Evolutionary conservation across 2,329 filamentous ascomycete genomes (phyloP).

Genomic region (Colletotrichum phormii): DNA sequence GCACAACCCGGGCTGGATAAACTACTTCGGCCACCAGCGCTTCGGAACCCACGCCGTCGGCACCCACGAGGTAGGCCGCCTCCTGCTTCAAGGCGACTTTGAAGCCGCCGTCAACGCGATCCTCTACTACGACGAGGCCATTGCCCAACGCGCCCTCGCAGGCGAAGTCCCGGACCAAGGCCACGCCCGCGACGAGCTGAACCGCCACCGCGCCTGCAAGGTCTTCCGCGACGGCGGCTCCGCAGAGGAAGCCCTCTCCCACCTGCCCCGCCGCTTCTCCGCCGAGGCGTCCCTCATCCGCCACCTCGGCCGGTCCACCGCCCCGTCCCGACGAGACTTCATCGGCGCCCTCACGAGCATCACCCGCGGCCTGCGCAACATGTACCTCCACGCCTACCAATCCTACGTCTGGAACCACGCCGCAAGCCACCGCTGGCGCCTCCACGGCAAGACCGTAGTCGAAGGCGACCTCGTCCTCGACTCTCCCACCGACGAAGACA

Average conservation of each 20-base stretch:
- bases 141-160: slow-evolving; percentile 60
- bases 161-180: slow-evolving; percentile 52
- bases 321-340: slow-evolving; percentile 72
- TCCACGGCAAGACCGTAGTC: slow-evolving; percentile 79
- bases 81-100: slow-evolving; percentile 85
- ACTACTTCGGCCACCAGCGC: slow-evolving; percentile 97
- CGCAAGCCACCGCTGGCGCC: slow-evolving; percentile 82
- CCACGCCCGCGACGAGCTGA: slow-evolving; percentile 79
- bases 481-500: slow-evolving; percentile 44
- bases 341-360: slow-evolving; percentile 85
- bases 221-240: slow-evolving; percentile 73
- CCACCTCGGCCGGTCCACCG: slow-evolving; percentile 68
- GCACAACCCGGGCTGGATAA: slow-evolving; percentile 84
- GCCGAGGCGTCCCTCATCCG: slow-evolving; percentile 84
- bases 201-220: slow-evolving; percentile 82
- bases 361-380: slow-evolving; percentile 83
- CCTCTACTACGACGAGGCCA: slow-evolving; percentile 75
- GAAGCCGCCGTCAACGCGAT: slow-evolving; percentile 83
- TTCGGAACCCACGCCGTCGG: slow-evolving; percentile 91
- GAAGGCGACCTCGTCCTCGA: slow-evolving; percentile 85
- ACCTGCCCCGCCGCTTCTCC: slow-evolving; percentile 83
- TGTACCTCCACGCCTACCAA: slow-evolving; percentile 98
- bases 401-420: slow-evolving; percentile 93
- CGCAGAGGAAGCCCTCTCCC: slow-evolving; percentile 69
- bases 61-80: slow-evolving; percentile 86